Evolutionary conservation across 2,329 filamentous ascomycete genomes (phyloP).

Genomic region (Plenodomus lindquistii): DNA sequence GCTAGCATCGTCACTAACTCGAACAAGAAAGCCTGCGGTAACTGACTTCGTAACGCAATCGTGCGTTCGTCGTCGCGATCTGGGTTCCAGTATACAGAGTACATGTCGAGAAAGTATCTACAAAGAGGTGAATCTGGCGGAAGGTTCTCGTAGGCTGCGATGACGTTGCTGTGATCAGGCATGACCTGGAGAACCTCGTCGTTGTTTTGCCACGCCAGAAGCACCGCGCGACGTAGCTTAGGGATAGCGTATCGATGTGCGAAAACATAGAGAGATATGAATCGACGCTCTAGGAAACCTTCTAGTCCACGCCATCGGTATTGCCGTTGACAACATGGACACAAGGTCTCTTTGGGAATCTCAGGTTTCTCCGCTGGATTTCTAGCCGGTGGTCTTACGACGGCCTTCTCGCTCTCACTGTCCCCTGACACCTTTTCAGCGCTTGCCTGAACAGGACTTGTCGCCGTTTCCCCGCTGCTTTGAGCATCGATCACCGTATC

Average conservation of each 20-base stretch:
- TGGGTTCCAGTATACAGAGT: slow-evolving; percentile 42
- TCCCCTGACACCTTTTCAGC: slow-evolving; percentile 40
- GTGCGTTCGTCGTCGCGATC: slow-evolving; percentile 38
- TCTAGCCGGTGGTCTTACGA: slow-evolving; percentile 26
- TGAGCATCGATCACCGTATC: slow-evolving; percentile 22
- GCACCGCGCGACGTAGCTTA: slow-evolving; percentile 35
- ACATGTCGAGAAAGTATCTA: slow-evolving; percentile 43
- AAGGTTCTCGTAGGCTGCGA: slow-evolving; percentile 37
- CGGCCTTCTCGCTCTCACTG: slow-evolving; percentile 28
- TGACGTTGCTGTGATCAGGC: slow-evolving; percentile 44
- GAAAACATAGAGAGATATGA: slow-evolving; percentile 42
- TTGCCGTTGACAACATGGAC: slow-evolving; percentile 40
- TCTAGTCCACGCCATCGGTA: slow-evolving; percentile 45
- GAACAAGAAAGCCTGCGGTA: slow-evolving; percentile 41
- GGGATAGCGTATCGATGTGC: slow-evolving; percentile 39
- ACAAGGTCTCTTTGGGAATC: slow-evolving; percentile 40
- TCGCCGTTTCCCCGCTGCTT: slow-evolving; percentile 10
- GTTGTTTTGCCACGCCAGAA: slow-evolving; percentile 42
- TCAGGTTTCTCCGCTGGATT: slow-evolving; percentile 39
- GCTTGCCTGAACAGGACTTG: slow-evolving; percentile 15
- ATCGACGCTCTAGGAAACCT: slow-evolving; percentile 42
- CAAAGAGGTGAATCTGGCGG: slow-evolving; percentile 37
- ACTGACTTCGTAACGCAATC: slow-evolving; percentile 34
- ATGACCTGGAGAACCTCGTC: slow-evolving; percentile 43
- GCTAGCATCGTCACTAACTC: slow-evolving; percentile 40